Evolutionary conservation across 75 land plant species (phyloP), one percentile per base, ranked within the genome.

Genomic region (Ceratopteris richardii): DNA sequence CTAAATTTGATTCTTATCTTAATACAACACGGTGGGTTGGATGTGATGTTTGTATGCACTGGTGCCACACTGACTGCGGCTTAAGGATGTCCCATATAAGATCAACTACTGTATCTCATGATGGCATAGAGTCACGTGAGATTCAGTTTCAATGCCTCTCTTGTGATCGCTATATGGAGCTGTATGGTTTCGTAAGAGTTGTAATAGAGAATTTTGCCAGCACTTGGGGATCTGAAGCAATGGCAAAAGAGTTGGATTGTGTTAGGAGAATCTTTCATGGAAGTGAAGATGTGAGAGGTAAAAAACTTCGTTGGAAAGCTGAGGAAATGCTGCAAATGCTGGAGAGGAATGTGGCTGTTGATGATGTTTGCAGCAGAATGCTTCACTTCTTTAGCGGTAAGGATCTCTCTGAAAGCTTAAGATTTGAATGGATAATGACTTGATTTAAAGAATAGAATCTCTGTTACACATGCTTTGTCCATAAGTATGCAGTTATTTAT

Each of bases 21-120:
- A 94, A 89, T 51, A 94, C 98, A 42, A 89, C 96, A 44, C 77
- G 85, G 50, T 94, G 98, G 98, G 90, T 94, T 59, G 98, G 96
- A 11, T 94, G 98, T 73, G 98, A 94, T 63, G 75, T 82, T 29
- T 94, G 98, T 37, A 68, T 75, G 1, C 98, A 94, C 58, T 94
- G 98, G 98, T 94, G 98, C 62, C 98, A 94, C 73, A 81, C 96
- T 16, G 73, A 80, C 29, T 94, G 98, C 69, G 98, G 88, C 1
- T 57, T 94, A 31, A 63, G 80, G 29, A 89, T 54, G 76, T 61
- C 77, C 44, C 75, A 85, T 28, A 89, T 94, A 16, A 72, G 61
- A 66, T 33, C 37, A 33, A 33, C 37, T 33, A 80, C 96, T 6
- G 89, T 89, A 17, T 80, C 66, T 1, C 81, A 82, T 69, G 54